Evolutionary conservation across 2,329 filamentous ascomycete genomes (phyloP), one percentile per base, ranked within the genome.

Genomic region (Pyrenochaeta sp.): DNA sequence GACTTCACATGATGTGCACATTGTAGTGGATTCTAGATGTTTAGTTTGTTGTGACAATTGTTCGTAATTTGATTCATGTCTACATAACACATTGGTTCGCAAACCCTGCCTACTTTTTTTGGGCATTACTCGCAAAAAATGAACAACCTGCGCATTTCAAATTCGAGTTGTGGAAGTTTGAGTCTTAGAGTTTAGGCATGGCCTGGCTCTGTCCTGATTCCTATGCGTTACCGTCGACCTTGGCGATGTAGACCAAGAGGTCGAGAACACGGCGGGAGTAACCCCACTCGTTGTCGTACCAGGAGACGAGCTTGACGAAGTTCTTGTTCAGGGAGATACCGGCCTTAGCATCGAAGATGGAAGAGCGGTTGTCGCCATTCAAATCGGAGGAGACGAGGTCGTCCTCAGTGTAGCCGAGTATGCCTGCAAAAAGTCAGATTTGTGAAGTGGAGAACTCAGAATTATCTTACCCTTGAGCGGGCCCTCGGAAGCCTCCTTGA

Each of bases 241-340:
- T 79, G 72, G 77, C 77, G 67, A 79, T 78, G 75, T 79, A 79
- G 64, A 75, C 76, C 56, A 84, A 64, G 60, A 84, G 81, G 74
- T 84, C 82, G 64, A 83, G 78, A 59, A 84, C 82, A 80, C 82
- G 95, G 85, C 93, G 93, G 82, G 91, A 96, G 91, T 99, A 98
- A 78, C 93, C 95, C 93, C 93, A 97, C 89, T 98, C 94, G 88
- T 98, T 98, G 88, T 97, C 93, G 85, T 97, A 97, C 95, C 94
- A 98, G 76, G 90, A 90, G 80, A 97, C 91, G 65, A 99, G 88
- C 91, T 99, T 99, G 88, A 97, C 89, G 82, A 98, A 98, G 90
- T 97, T 93, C 78, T 93, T 83, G 89, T 98, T 99, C 75, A 99
- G 90, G 70, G 93, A 91, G 84, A 99, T 98, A 88, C 95, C 95